These are phyloP conservation scores for Backusella westeae DNA, from an alignment of 192 early-diverging fungal species.

Conservation along the genomic window DNA sequence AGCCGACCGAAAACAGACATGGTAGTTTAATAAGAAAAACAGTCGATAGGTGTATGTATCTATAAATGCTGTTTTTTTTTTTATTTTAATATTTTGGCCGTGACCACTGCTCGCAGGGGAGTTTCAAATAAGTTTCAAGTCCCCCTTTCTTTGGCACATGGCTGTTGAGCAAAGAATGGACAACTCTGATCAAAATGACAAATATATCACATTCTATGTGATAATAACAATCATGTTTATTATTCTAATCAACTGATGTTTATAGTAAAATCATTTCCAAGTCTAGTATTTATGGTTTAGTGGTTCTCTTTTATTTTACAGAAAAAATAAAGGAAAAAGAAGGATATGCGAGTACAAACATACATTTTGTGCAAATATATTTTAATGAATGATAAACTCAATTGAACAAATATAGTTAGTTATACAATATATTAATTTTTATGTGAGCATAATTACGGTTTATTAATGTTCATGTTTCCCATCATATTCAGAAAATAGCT, in stretches of 20 bases:
- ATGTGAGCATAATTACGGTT: background rate
- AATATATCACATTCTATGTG: background rate
- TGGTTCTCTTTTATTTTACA: background rate
- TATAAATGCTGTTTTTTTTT: background rate
- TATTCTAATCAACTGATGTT: background rate
- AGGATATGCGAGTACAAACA: background rate
- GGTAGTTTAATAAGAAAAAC: background rate
- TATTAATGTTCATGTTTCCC: background rate
- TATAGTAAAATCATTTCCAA: background rate
- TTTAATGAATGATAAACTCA: background rate
- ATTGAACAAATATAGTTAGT: background rate
- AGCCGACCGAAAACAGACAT: constrained; percentile 2
- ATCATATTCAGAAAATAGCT: background rate
- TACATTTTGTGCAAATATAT: background rate
- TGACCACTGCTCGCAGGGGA: background rate
- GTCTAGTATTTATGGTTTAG: background rate
- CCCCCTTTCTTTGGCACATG: background rate
- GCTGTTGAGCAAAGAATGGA: background rate
- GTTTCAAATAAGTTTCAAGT: background rate
- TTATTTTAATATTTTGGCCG: background rate
- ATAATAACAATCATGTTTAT: background rate
- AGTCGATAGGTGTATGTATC: background rate
- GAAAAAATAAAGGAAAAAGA: background rate
- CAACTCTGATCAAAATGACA: background rate
- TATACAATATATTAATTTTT: background rate